phyloP scores from a whole-genome alignment of 192 early-diverging fungal species.

The Nowakowskiella sp. region DNA sequence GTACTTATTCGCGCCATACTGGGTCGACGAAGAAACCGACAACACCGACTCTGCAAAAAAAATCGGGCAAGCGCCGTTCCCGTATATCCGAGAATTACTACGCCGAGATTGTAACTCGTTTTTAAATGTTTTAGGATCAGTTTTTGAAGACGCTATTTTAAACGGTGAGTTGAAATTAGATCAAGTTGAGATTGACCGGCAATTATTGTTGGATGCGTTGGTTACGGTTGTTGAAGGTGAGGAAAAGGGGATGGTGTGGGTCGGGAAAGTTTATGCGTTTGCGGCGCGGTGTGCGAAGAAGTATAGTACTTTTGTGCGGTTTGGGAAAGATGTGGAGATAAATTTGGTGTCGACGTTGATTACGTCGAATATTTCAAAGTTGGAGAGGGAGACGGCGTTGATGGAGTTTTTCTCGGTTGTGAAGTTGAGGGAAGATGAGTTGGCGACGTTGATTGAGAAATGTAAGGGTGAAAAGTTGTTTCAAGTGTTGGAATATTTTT shows the following conservation, averaged over 20 bases:
- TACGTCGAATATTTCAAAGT: no score
- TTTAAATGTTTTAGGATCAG: slow-evolving; percentile 21
- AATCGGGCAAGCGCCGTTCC: slow-evolving; percentile 23
- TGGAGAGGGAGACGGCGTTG: no score
- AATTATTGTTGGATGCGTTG: slow-evolving; percentile 35
- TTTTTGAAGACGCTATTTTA: slow-evolving; percentile 25
- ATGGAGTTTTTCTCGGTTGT: no score
- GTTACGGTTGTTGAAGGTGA: slow-evolving; percentile 13
- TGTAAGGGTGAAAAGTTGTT: no score
- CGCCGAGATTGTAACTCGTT: slow-evolving; percentile 30
- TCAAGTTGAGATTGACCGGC: slow-evolving; percentile 25
- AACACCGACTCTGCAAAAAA: not conserved
- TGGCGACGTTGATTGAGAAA: no score
- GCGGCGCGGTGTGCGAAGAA: no score
- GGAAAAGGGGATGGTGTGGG: slow-evolving; percentile 2
- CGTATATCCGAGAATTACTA: slow-evolving; percentile 37
- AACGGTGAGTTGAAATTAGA: slow-evolving; percentile 30
- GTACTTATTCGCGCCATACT: no score
- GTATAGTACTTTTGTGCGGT: no score
- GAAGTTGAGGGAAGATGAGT: no score
- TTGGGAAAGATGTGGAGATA: no score
- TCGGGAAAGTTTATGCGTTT: slow-evolving; percentile 2
- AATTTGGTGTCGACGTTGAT: no score
- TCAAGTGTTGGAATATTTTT: no score
- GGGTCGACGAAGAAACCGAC: not conserved